A percentile compares a stretch with the other conserved stretches of the same genome.
These are phyloP conservation scores for Ziziphus jujuba DNA, from an alignment of 306 rosid genomes.

Conservation along the genomic window DNA sequence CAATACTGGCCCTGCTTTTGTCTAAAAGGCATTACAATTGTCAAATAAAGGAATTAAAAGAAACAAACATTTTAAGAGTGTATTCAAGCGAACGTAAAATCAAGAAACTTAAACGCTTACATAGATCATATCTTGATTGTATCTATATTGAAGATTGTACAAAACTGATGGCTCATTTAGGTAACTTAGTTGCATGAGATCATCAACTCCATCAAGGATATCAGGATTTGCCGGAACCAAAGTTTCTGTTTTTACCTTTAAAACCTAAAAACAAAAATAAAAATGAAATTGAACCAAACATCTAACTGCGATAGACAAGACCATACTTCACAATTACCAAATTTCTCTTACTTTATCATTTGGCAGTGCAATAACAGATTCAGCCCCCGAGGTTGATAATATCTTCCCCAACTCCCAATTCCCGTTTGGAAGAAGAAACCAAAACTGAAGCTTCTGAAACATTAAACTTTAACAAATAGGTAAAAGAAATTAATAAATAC, in stretches of 20 bases:
- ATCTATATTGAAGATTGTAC: conserved; percentile 86
- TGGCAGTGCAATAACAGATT: conserved; percentile 68
- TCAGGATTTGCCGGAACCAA: conserved; percentile 94
- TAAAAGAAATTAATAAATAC: conserved; percentile 23
- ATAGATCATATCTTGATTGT: conserved; percentile 84
- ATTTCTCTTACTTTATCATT: conserved; percentile 69
- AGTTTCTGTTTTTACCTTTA: conserved; percentile 65
- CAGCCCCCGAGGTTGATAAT: conserved; percentile 61
- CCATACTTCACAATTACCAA: conserved; percentile 8
- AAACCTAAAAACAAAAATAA: conserved; percentile 48
- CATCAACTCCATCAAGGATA: conserved; percentile 97
- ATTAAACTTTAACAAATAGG: conserved; percentile 32
- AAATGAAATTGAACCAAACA: conserved; percentile 10
- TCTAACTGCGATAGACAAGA: conserved; percentile 15
- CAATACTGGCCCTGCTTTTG: conserved; percentile 98
- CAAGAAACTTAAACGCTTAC: conserved; percentile 46
- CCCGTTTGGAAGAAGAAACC: conserved; percentile 90
- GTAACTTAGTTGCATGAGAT: conserved; percentile 99
- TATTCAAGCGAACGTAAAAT: neutral
- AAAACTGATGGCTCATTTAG: conserved; percentile 92
- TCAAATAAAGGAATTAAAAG: conserved; percentile 15
- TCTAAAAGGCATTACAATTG: conserved; percentile 51
- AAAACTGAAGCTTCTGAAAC: conserved; percentile 84
- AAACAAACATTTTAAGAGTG: conserved; percentile 10
- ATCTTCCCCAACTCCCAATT: conserved; percentile 81